Evolutionary conservation across 2,329 filamentous ascomycete genomes (phyloP).

Genomic region (Aschersonia sp.): DNA sequence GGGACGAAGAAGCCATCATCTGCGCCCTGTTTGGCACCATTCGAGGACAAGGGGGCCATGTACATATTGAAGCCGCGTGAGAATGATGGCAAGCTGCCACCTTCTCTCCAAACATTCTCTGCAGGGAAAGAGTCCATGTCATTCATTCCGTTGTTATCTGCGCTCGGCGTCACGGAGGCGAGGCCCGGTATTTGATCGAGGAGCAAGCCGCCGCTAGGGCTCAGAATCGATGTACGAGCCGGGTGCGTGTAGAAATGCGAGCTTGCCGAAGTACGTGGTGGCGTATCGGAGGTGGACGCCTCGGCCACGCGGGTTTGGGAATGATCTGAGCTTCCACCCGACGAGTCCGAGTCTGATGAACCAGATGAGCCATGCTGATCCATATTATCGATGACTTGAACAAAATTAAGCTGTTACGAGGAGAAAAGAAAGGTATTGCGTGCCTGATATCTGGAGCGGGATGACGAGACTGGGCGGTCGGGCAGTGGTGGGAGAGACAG

Average conservation of each 20-base stretch:
- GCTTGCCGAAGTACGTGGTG: constrained; percentile 19
- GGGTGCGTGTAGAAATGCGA: constrained; percentile 27
- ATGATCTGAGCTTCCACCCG: constrained; percentile 6
- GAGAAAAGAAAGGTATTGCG: background rate
- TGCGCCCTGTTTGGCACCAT: constrained; percentile 9
- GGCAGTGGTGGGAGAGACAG: too few species aligned
- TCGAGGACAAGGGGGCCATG: constrained; percentile 17
- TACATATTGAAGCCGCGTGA: constrained; percentile 40
- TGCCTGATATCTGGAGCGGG: background rate
- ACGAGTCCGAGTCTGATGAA: constrained; percentile 11
- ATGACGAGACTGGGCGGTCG: background rate
- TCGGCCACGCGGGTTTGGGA: constrained; percentile 5
- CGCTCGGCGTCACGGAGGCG: constrained; percentile 1
- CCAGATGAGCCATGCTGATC: constrained; percentile 12
- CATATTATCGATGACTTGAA: constrained; percentile 6
- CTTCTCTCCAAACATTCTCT: constrained; percentile 9
- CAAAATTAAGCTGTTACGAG: background rate
- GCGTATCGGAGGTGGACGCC: constrained; percentile 17
- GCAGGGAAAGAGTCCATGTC: constrained; percentile 15
- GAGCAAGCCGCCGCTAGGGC: constrained; percentile 25
- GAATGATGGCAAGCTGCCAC: constrained; percentile 24
- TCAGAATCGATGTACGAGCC: constrained; percentile 28
- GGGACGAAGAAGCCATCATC: constrained; percentile 57
- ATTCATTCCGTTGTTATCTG: constrained; percentile 15
- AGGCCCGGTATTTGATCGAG: constrained; percentile 5